These are phyloP conservation scores for Dictyostelium purpureum DNA, from an alignment of 78 protist genomes.

Conservation along the genomic window DNA sequence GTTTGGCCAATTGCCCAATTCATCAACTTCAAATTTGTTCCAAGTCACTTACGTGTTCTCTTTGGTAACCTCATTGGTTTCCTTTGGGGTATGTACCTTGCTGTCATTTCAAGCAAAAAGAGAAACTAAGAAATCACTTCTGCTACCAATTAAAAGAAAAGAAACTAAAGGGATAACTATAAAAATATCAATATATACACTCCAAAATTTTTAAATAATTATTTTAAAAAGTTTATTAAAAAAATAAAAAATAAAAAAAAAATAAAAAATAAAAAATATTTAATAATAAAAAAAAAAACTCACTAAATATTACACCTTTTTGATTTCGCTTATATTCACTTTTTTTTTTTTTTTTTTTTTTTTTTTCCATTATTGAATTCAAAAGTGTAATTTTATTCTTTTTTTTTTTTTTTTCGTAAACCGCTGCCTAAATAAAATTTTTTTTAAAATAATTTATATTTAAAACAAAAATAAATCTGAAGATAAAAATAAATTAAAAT, in stretches of 20 bases:
- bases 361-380: too few relatives aligned
- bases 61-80: constrained; percentile 77
- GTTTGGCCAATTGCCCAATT: constrained; percentile 76
- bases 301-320: too few relatives aligned
- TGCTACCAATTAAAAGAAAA: background rate
- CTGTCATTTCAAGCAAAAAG: constrained; percentile 31
- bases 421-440: too few relatives aligned
- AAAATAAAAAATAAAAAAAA: background rate
- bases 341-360: too few relatives aligned
- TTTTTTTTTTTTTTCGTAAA: too few relatives aligned
- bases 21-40: constrained; percentile 63
- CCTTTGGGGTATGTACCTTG: constrained; percentile 45
- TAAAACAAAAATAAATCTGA: too few relatives aligned
- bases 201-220: background rate
- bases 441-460: too few relatives aligned
- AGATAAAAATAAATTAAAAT: too few relatives aligned
- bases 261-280: background rate
- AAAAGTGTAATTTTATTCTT: too few relatives aligned
- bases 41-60: constrained; percentile 68
- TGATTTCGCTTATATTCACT: too few relatives aligned
- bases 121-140: too few relatives aligned
- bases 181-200: background rate
- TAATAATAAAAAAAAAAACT: background rate
- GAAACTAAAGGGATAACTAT: background rate
- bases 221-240: too few relatives aligned